phyloP scores from a whole-genome alignment of 495 filamentous ascomycete species.

The Penicillium goetzii region DNA sequence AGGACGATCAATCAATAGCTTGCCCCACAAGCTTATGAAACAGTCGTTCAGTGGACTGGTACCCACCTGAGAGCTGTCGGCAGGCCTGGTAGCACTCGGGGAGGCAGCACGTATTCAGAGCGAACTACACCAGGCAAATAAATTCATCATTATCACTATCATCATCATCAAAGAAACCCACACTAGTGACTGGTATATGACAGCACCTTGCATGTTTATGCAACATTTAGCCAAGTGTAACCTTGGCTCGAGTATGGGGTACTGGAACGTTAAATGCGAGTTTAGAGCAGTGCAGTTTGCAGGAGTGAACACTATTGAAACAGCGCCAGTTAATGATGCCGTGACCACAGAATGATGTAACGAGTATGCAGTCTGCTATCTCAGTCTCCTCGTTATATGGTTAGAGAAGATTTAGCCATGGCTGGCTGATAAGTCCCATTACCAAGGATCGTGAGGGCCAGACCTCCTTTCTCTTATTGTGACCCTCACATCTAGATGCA shows the following conservation, averaged over 20 bases:
- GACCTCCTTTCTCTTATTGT: neutral
- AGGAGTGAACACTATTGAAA: neutral
- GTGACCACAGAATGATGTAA: neutral
- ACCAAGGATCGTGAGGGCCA: neutral
- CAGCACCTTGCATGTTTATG: neutral
- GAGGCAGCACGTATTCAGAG: neutral
- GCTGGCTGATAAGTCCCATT: neutral
- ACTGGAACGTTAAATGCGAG: neutral
- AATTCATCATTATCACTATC: no score
- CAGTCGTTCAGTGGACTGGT: neutral
- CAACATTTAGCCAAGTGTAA: neutral
- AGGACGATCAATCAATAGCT: neutral
- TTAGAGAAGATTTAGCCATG: neutral
- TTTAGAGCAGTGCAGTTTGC: neutral
- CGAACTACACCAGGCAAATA: no score
- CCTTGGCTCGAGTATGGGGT: neutral
- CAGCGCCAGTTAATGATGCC: neutral
- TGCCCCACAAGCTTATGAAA: neutral
- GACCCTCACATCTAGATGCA: neutral
- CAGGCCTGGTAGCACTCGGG: neutral
- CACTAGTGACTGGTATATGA: no score
- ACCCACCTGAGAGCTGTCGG: neutral
- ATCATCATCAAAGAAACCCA: no score
- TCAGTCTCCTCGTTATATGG: neutral
- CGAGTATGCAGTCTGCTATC: neutral